A percentile compares a stretch with the other conserved stretches of the same genome.
Conservation (phyloP, 257 asterid species). For the Solanum medicagineum region DNA sequence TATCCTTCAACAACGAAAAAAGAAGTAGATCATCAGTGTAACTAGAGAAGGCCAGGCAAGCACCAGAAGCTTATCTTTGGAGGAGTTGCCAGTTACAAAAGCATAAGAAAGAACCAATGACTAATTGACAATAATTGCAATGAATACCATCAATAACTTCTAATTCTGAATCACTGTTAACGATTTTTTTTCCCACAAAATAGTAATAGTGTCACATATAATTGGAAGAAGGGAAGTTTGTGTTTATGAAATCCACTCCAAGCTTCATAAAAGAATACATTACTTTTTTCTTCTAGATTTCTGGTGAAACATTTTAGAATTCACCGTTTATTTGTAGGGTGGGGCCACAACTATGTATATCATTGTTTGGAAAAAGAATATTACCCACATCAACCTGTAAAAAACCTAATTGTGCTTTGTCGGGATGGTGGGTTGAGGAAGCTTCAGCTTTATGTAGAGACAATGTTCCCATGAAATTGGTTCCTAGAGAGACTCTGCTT, state of each 20-base stretch:
- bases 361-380: not conserved
- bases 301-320: not conserved
- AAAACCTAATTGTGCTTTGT: not conserved
- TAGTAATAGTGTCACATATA: not conserved
- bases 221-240: not conserved
- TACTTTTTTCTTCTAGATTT: not conserved
- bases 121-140: not conserved
- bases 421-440: not conserved
- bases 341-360: not conserved
- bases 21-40: not conserved
- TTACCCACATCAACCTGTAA: not conserved
- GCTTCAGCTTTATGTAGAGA: not conserved
- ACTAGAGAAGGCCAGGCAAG: not conserved
- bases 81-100: not conserved
- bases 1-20: not conserved
- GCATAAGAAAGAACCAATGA: not conserved
- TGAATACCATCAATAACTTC: not conserved
- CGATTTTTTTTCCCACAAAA: not conserved
- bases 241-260: not conserved
- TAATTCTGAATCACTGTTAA: not conserved
- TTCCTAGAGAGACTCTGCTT: not conserved
- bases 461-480: not conserved
- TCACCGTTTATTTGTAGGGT: not conserved
- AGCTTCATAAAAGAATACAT: not conserved
- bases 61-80: not conserved